These are phyloP conservation scores for Juncus effusus DNA, from an alignment of 176 grass and related monocot genomes.

Conservation along the genomic window DNA sequence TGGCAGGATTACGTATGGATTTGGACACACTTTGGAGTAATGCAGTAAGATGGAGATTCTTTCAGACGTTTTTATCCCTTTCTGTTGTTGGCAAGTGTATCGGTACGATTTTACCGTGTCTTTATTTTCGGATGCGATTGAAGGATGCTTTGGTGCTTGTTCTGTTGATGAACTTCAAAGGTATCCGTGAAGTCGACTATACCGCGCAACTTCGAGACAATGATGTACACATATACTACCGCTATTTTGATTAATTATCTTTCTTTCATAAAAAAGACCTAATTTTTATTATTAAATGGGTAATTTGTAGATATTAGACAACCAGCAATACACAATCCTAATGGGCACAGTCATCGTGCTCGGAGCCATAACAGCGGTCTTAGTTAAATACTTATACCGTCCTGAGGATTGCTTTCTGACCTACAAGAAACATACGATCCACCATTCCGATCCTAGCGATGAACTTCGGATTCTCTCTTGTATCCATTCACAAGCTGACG, in stretches of 20 bases:
- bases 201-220: constrained; percentile 19
- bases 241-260: not conserved
- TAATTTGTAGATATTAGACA: constrained; percentile 22
- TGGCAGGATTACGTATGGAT: constrained; percentile 42
- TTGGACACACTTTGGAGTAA: constrained; percentile 5
- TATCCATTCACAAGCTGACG: constrained; percentile 49
- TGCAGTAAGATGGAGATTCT: constrained; percentile 11
- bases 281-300: not conserved
- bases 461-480: constrained; percentile 57
- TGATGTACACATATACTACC: not conserved
- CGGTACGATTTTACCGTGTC: constrained; percentile 29
- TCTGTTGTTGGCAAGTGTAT: constrained; percentile 34
- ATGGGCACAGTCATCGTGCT: constrained; percentile 37
- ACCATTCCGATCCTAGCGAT: constrained; percentile 33
- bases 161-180: constrained; percentile 71
- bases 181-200: constrained; percentile 44
- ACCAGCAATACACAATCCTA: constrained; percentile 34
- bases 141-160: constrained; percentile 34
- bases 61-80: constrained; percentile 35
- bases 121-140: constrained; percentile 40
- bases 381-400: constrained; percentile 51
- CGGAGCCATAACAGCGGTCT: constrained; percentile 19
- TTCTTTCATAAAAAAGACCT: not conserved
- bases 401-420: constrained; percentile 65
- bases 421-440: constrained; percentile 41